Evolutionary conservation across 768 basidiomycete genomes (phyloP), one percentile per base, ranked within the genome.

Genomic region (Rhodotorula sphaerocarpa): DNA sequence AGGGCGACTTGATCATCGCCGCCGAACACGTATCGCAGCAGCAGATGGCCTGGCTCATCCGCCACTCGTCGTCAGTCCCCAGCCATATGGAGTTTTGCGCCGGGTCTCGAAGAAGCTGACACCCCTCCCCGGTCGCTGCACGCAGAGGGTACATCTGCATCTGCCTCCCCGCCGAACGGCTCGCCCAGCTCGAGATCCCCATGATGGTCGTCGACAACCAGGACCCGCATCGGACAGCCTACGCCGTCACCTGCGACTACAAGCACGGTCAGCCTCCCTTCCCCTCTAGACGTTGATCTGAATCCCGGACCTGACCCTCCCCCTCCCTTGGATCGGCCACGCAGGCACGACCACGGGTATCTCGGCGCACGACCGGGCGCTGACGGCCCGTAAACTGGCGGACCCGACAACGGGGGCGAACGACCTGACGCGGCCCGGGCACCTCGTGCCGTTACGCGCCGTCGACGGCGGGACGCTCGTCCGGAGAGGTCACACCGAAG

Each of bases 11-110:
- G 61, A 90, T 96, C 73, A 86, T 90, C 72, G 84, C 93, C 20
- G 95, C 84, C 4, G 80, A 80, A 30, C 82, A 84, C 55, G 84
- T 88, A 69, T 90, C 91, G 23, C 59, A 43, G 88, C 90, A 96
- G 76, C 88, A 91, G 73, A 97, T 99, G 95, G 93, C 95, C 1
- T 99, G 90, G 90, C 87, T 99, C 82, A 91, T 99, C 74, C 86
- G 87, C 73, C 85, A 92, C 74, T 89, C 90, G 0, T 95, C 90
- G 93, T 92, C 55, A 62, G 82, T 75, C 27, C 43, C 9, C n/a
- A 18, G 5, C n/a, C n/a, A n/a, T n/a, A n/a, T n/a, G 16, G 10
- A 39, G 16, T 39, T 23, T 33, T 45, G 31, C 14, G 20, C 27
- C 20, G 7, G 15, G 9, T 25, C 25, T 7, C 34, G 2, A 5